Evolutionary conservation across 495 filamentous ascomycete species (phyloP).

Genomic region (Achaetomiella virescens): DNA sequence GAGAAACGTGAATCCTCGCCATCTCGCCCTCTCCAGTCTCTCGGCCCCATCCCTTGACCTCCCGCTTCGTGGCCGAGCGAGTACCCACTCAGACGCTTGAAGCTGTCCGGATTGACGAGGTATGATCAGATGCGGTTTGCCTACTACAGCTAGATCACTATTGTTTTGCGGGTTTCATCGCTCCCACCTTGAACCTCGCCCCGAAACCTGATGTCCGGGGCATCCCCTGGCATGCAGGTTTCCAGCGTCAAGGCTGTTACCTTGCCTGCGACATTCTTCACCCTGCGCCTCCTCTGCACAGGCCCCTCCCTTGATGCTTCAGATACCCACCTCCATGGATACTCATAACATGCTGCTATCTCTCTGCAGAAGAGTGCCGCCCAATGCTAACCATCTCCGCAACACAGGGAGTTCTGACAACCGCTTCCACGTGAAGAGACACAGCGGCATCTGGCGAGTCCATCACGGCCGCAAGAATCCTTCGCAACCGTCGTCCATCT

Average conservation of each 20-base stretch:
- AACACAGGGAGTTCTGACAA: background rate
- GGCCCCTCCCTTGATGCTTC: slow-evolving; percentile 27
- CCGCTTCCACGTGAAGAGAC: no score
- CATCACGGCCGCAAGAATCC: no score
- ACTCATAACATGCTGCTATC: slow-evolving; percentile 20
- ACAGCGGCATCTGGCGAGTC: no score
- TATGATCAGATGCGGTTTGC: background rate
- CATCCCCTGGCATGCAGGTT: slow-evolving; percentile 32
- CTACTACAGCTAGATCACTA: background rate
- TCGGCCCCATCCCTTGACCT: background rate
- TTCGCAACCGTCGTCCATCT: no score
- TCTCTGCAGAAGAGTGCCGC: background rate
- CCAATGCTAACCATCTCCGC: background rate
- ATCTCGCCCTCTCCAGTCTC: background rate
- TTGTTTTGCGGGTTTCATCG: slow-evolving; percentile 10
- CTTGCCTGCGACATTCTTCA: slow-evolving; percentile 22
- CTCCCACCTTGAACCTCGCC: slow-evolving; percentile 11
- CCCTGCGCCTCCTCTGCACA: slow-evolving; percentile 10
- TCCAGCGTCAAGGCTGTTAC: slow-evolving; percentile 21
- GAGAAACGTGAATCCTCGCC: background rate
- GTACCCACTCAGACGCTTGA: background rate
- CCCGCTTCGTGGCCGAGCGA: background rate
- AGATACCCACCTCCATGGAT: slow-evolving; percentile 5
- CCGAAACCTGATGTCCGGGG: slow-evolving; percentile 26
- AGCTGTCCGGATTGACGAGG: background rate